Base-by-base conservation (phyloP, 352 stramenopile species). In the Elongisporangium anandrum region DNA sequence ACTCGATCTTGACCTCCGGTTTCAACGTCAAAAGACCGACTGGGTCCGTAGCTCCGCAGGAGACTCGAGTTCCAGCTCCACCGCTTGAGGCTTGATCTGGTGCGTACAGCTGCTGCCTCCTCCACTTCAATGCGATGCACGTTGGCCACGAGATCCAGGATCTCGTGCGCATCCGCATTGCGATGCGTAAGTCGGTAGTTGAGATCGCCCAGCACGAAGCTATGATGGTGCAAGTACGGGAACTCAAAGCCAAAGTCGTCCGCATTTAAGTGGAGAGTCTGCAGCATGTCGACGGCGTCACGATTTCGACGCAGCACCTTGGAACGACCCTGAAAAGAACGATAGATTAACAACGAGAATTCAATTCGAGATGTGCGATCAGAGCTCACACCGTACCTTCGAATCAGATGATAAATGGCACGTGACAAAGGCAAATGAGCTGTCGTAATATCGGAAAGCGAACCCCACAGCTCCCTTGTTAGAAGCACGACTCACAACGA, bases 391-490 rank as follows among this genome's bases (percentile, higher is more conserved):
- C 0, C 48, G 22, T 69, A 77, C 65, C 79, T 87, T 95, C 24
- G 83, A 78, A 58, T 97, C 89, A 0, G 90, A 96, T 6, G 88
- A 84, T 20, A 97, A 74, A 71, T 97, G 90, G 54, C 85, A 94
- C 26, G 81, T 87, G 22, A 96, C 80, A 50, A 97, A 95, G 6
- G 82, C 82, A 54, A 96, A 92, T 2, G 82, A 93, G 7, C 80
- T 88, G 65, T 96, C 88, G 61, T 85, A 90, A 57, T 95, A 94
- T 15, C 85, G 85, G 59, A 97, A 93, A 0, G 79, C 79, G 41
- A 97, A 84, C 20, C 88, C 87, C 15, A 96, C 88, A n/a, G 84
- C 86, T 49, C 90, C 90, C 68, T 97, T 97, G 75, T 96, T 97
- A 39, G 85, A 90, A 34, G 88, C 87, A 17, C 84, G 82, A 0